phyloP scores from a whole-genome alignment of 345 rosid species.

The Populus ilicifolia region DNA sequence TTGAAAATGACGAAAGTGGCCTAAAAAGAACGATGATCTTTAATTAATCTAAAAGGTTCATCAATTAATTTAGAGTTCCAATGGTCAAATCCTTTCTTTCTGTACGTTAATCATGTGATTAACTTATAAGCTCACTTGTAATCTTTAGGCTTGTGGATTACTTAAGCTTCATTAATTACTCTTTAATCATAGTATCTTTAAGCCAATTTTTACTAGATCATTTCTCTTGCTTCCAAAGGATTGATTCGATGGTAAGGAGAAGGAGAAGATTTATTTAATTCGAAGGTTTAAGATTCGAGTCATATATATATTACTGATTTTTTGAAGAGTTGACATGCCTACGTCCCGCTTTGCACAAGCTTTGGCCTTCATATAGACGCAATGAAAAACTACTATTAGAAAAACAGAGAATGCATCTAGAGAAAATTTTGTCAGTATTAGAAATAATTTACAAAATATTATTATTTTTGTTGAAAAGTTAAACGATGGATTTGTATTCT shows the following conservation, averaged over 20 bases:
- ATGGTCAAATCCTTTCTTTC: not conserved
- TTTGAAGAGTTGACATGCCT: too few species aligned
- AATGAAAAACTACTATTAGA: too few species aligned
- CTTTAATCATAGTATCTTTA: not conserved
- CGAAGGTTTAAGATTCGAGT: too few species aligned
- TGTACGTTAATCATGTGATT: not conserved
- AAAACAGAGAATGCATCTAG: too few species aligned
- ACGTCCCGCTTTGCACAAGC: too few species aligned
- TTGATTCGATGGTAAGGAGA: not conserved
- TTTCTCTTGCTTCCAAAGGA: not conserved
- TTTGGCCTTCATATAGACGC: too few species aligned
- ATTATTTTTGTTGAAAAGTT: too few species aligned
- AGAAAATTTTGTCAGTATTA: too few species aligned
- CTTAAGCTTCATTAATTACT: not conserved
- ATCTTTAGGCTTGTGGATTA: not conserved
- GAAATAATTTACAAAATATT: too few species aligned
- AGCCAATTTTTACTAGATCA: not conserved
- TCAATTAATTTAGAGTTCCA: not conserved
- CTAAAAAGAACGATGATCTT: not conserved
- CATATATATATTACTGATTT: too few species aligned
- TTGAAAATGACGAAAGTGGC: slow-evolving; percentile 12
- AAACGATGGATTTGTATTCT: rapidly evolving
- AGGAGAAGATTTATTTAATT: too few species aligned
- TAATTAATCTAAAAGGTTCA: not conserved
- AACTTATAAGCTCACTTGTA: too few species aligned